These are phyloP conservation scores for Trichosporon sp. DNA, from an alignment of 1,284 basidiomycete species.

Conservation along the genomic window DNA sequence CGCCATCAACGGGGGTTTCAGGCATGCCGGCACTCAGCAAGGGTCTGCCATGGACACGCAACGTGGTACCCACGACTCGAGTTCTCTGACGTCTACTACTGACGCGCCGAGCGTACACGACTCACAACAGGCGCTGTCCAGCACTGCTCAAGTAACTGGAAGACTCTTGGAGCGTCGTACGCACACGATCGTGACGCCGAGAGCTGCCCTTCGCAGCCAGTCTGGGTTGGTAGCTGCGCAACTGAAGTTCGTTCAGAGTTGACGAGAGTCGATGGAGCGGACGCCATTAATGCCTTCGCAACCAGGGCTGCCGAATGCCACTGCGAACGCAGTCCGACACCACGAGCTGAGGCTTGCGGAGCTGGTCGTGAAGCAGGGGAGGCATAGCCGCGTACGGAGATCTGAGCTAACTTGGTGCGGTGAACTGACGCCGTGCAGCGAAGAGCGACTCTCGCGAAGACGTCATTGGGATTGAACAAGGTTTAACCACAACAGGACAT, in stretches of 20 bases:
- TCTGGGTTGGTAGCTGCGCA: neutral
- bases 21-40: neutral
- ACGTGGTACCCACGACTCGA: no score
- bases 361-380: neutral
- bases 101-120: neutral
- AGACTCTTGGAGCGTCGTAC: neutral
- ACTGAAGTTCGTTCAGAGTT: neutral
- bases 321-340: neutral
- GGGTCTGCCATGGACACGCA: no score
- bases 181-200: neutral
- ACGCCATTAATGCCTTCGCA: neutral
- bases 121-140: neutral
- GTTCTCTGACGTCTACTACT: neutral
- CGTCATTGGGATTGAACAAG: neutral
- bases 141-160: neutral
- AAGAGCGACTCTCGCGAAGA: neutral
- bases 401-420: neutral
- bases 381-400: neutral
- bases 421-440: neutral
- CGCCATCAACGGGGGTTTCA: neutral
- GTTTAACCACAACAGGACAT: neutral
- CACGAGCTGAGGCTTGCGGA: neutral
- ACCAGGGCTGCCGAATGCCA: neutral
- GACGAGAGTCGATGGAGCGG: neutral
- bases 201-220: neutral